Conservation (phyloP, 345 rosid species). For the Zanthoxylum bungeanum region DNA sequence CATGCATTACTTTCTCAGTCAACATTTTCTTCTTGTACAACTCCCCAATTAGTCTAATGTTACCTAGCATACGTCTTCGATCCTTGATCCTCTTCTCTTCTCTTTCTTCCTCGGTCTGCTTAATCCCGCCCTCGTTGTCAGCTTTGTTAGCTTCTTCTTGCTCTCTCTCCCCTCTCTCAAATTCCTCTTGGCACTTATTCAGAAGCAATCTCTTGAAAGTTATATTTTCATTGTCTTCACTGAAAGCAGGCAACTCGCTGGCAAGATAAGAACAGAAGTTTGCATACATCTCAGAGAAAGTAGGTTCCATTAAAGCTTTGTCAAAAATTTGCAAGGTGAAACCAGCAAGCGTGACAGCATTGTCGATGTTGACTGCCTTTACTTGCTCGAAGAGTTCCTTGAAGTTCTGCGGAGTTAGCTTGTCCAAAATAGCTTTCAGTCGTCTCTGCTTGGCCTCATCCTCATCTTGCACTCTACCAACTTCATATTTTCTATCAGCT, state of each 20-base stretch:
- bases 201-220: slow-evolving; percentile 85
- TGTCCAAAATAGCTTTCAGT: slow-evolving; percentile 86
- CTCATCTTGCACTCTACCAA: slow-evolving; percentile 74
- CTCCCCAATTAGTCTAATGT: slow-evolving; percentile 97
- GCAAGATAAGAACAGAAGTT: slow-evolving; percentile 73
- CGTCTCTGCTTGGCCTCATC: slow-evolving; percentile 84
- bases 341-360: slow-evolving; percentile 61
- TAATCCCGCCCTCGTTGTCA: slow-evolving; percentile 75
- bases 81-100: slow-evolving; percentile 86
- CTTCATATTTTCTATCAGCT: slow-evolving; percentile 91
- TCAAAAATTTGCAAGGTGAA: slow-evolving; percentile 93
- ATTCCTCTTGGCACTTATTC: slow-evolving; percentile 95
- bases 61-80: slow-evolving; percentile 90
- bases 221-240: slow-evolving; percentile 64
- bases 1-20: slow-evolving; percentile 94
- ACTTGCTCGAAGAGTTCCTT: slow-evolving; percentile 92
- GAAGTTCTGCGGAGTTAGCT: slow-evolving; percentile 95
- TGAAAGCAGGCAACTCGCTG: slow-evolving; percentile 67
- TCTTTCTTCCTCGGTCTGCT: slow-evolving; percentile 73
- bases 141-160: slow-evolving; percentile 90
- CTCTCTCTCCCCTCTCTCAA: slow-evolving; percentile 90
- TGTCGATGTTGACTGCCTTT: slow-evolving; percentile 79
- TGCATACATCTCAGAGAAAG: slow-evolving; percentile 98
- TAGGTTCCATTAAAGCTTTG: slow-evolving; percentile 97
- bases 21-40: slow-evolving; percentile 87